Evolutionary conservation across 495 filamentous ascomycete species (phyloP), one percentile per base, ranked within the genome.

Genomic region (Articulospora tetracladia): DNA sequence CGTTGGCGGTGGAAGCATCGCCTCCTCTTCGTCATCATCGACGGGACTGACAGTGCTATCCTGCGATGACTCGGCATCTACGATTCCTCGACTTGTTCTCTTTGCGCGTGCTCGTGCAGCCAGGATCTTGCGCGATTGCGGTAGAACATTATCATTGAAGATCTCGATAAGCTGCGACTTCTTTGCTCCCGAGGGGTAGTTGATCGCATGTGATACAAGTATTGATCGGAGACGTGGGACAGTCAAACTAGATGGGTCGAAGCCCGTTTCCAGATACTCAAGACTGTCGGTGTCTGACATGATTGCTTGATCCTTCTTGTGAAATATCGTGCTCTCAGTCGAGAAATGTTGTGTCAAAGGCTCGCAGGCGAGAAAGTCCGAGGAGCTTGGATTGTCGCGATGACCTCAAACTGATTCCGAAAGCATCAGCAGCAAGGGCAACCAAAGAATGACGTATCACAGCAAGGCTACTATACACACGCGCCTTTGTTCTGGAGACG

Each of bases 191-290:
- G 91, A 83, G 0, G 92, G 86, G 73, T 97, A 98, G 13, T 84
- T 66, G 59, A 97, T 77, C 69, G 91, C 87, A 74, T 98, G 87
- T 56, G 84, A 86, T 63, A 98, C 86, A 28, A 98, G 85, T 61
- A 97, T 93, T 22, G 88, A 89, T 48, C 94, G 89, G 57, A 98
- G 81, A 34, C 86, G 86, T 41, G 93, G 90, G 26, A 97, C 84
- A 4, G 91, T 98, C 56, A 97, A 80, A 54, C 83, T 84, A 60
- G 77, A 76, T 25, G 95, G 87, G 68, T 98, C 92, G 72, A 96
- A 97, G 63, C 82, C 89, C 20, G 87, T 75, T 57, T 90, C 82
- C 34, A 98, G 83, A 70, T 97, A 98, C 57, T 93, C 88, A 52
- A 86, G 71, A 59, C 81, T 85, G 65, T 92, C 90, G 23, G 74